Evolutionary conservation across 2,329 filamentous ascomycete genomes (phyloP).

Genomic region (Amphichorda felina): DNA sequence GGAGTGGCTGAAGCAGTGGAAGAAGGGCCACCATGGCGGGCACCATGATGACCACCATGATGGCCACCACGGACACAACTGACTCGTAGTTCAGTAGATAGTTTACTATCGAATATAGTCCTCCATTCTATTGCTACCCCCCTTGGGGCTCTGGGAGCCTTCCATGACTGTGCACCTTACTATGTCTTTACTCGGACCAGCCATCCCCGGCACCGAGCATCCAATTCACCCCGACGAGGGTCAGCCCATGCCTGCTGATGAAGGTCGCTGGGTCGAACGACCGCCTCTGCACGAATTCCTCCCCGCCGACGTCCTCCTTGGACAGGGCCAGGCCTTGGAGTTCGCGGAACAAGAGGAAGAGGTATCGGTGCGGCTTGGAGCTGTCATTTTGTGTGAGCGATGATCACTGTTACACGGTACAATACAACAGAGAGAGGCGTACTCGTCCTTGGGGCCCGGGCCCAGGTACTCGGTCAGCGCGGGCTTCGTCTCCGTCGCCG

Average conservation of each 20-base stretch:
- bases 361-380: conserved; percentile 34
- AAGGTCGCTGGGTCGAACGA: conserved; percentile 28
- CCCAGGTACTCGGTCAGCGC: conserved; percentile 29
- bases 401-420: no score
- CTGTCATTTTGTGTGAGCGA: conserved; percentile 10
- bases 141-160: no score
- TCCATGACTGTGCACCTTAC: no score
- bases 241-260: conserved; percentile 22
- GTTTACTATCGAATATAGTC: no score
- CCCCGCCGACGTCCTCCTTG: conserved; percentile 31
- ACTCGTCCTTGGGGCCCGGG: conserved; percentile 32
- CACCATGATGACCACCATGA: no score
- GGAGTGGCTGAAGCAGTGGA: conserved; percentile 6
- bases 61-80: no score
- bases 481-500: conserved; percentile 15
- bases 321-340: conserved; percentile 18
- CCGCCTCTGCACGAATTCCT: conserved; percentile 31
- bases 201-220: conserved; percentile 32
- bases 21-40: no score
- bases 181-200: conserved; percentile 21
- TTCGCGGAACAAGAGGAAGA: conserved; percentile 31
- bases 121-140: no score
- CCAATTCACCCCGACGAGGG: conserved; percentile 30
- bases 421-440: no score
- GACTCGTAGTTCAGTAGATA: no score